Percentiles rank a stretch among this genome's conserved stretches.
Conservation (phyloP, 305 asterid species). For the Fraxinus baroniana region DNA sequence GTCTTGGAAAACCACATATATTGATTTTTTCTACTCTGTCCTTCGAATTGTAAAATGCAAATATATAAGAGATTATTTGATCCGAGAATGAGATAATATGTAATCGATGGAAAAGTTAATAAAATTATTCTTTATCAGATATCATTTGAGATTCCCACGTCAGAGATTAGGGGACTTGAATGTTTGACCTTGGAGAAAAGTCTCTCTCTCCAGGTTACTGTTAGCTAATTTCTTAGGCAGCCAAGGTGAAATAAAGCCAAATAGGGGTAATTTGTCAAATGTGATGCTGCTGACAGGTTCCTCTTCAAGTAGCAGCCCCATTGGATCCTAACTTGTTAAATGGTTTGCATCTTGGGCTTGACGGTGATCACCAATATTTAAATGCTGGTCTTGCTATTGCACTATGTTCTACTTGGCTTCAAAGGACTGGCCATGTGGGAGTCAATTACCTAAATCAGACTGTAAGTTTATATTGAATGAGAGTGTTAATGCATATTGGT, state of each 20-base stretch:
- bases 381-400: conserved; percentile 97
- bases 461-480: conserved; percentile 48
- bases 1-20: not conserved
- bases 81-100: not conserved
- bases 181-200: conserved; percentile 8
- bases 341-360: conserved; percentile 80
- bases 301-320: conserved; percentile 77
- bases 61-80: not conserved
- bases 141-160: conserved; percentile 15
- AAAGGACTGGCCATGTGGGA: conserved; percentile 72
- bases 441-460: conserved; percentile 63
- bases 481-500: conserved; percentile 12
- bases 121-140: not conserved
- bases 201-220: conserved; percentile 8
- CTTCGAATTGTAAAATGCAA: conserved; percentile 2
- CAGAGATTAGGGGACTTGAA: not conserved
- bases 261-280: conserved; percentile 11
- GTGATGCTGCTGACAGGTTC: conserved; percentile 48
- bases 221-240: conserved; percentile 9
- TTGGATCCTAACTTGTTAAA: conserved; percentile 64
- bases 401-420: conserved; percentile 93
- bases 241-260: conserved; percentile 12
- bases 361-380: conserved; percentile 86
- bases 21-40: conserved; percentile 5
- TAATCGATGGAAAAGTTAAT: not conserved